Evolutionary conservation across 2,329 filamentous ascomycete species (phyloP), one percentile per base, ranked within the genome.

Genomic region (Calonectria naviculata): DNA sequence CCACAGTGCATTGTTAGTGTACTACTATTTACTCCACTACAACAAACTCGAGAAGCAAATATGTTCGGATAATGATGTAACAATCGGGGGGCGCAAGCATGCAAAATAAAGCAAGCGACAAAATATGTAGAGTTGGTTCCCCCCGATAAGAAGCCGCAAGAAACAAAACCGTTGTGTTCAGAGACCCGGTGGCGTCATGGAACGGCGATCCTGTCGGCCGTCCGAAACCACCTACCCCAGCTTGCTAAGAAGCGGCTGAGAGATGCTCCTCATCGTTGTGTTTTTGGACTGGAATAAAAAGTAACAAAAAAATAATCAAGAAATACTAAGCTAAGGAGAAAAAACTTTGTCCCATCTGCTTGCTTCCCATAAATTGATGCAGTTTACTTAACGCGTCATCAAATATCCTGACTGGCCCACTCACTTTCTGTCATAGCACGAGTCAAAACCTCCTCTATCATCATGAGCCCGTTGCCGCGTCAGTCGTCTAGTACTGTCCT

Each of bases 151-250:
- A 52, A n/a, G 38, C 5, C 19, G 24, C 24, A 49, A 67, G 21
- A 15, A 38, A 54, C 62, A 24, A 29, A 67, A 31, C 21, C 8
- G 15, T 41, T 46, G 21, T 42, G 34, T 52, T 52, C 36, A 65
- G 36, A 65, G 34, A 28, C 24, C 31, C 24, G 46, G 49, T 38
- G 34, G 58, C 28, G 31, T 24, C 15, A 38, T 41, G 21, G 67
- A 71, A 75, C 71, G 65, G 67, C 67, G 71, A 70, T 73, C 74
- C 73, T 70, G 71, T 72, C 60, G 31, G 62, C 67, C 73, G 70
- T 73, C 67, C 31, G 26, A 58, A 64, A 38, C 44, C 41, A n/a
- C 13, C 17, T n/a, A n/a, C 31, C 46, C 26, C 47, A 52, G 28
- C 8, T n/a, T 26, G 21, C 52, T 26, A 21, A 34, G 52, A 58